Evolutionary conservation across 495 filamentous ascomycete species (phyloP).

Genomic region (Penicillium waksmanii): DNA sequence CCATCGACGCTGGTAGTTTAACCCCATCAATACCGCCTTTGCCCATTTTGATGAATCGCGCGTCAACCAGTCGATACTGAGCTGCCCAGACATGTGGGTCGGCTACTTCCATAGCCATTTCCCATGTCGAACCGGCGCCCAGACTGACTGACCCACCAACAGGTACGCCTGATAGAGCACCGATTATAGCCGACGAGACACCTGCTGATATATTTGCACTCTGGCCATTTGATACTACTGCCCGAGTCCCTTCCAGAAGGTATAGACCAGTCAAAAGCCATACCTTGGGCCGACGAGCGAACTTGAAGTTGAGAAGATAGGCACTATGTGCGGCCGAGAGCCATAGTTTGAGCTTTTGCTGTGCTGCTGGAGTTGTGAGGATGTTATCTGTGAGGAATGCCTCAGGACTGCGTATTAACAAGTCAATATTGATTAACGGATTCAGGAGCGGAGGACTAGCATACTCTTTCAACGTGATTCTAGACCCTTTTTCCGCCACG

Average conservation of each 20-base stretch:
- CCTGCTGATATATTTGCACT: constrained; percentile 24
- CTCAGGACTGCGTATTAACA: constrained; percentile 21
- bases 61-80: constrained; percentile 31
- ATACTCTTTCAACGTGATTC: constrained; percentile 31
- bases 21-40: constrained; percentile 17
- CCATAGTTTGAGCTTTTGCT: constrained; percentile 30
- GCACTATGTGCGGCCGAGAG: constrained; percentile 29
- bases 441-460: background rate
- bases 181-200: constrained; percentile 25
- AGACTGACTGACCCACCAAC: constrained; percentile 30
- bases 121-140: constrained; percentile 26
- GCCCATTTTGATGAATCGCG: constrained; percentile 23
- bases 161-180: constrained; percentile 27
- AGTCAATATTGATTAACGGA: background rate
- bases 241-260: constrained; percentile 23
- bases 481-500: constrained; percentile 22
- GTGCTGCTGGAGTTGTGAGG: constrained; percentile 19
- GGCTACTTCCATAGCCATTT: constrained; percentile 30
- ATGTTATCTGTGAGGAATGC: constrained; percentile 24
- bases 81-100: constrained; percentile 37
- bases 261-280: constrained; percentile 33
- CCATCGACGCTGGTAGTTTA: constrained; percentile 21
- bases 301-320: constrained; percentile 30
- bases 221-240: constrained; percentile 19
- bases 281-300: constrained; percentile 32